Evolutionary conservation across 2,329 filamentous ascomycete genomes (phyloP), one percentile per base, ranked within the genome.

Genomic region (Aspergillus fischeri): DNA sequence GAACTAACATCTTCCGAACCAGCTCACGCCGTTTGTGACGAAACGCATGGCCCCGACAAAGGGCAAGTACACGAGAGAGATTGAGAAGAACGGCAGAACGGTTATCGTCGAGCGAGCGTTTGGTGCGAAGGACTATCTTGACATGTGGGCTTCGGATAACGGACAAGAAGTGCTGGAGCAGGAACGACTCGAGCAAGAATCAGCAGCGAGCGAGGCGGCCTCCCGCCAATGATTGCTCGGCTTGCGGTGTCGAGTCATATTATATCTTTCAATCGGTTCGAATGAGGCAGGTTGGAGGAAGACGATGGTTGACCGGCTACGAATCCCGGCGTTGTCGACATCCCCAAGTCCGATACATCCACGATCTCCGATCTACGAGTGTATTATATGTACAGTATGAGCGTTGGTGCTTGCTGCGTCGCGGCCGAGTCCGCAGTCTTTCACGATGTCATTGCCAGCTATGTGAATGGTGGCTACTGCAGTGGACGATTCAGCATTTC

Each of bases 11-110:
- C 65, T 48, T 65, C 44, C 38, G 20, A 47, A 50, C 20, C 55
- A 78, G 76, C 75, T 78, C 58, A 74, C 75, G 20, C 76, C 77
- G n/a, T 79, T 78, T 59, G 74, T 79, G 51, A 77, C 75, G 50
- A 73, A 73, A 61, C 70, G 69, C 59, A 75, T 77, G 69, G 60
- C 69, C 50, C 70, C 71, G 49, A 75, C 71, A n/a, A 68, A 63
- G 52, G 66, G 63, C 54, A 64, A 64, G 55, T 74, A 70, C 63
- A 71, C 63, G 20, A 67, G 71, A 45, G 67, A 72, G 21, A 59
- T 73, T n/a, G 63, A 66, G 49, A 65, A 65, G 49, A 65, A 71
- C 45, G 64, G 64, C 35, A 60, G 60, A 27, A 60, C 51, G 14
- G 60, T 69, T 41, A 68, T 65, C 5, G 61, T 66, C 28, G 63